A percentile compares a stretch with the other conserved stretches of the same genome.
Conservation (phyloP, 331 rosid species). For the Rhamnella rubrinervis region DNA sequence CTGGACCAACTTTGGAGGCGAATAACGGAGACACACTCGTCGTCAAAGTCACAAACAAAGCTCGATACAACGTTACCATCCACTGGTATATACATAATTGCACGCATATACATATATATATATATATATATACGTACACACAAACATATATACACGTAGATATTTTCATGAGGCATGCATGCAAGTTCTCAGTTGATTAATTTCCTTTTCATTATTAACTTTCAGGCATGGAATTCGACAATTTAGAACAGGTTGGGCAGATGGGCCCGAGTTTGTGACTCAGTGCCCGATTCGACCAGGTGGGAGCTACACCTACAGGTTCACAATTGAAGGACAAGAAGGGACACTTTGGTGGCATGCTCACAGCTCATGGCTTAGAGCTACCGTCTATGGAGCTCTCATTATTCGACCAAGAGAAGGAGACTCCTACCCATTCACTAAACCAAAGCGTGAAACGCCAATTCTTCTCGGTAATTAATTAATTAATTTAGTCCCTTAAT, state of each 20-base stretch:
- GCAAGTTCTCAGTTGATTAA: neutral
- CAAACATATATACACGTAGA: neutral
- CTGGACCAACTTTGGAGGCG: slow-evolving; percentile 82
- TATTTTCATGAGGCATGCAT: slow-evolving; percentile 21
- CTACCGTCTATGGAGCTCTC: slow-evolving; percentile 78
- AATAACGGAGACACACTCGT: slow-evolving; percentile 76
- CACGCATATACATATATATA: neutral
- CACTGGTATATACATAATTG: slow-evolving; percentile 48
- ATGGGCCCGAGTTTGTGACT: slow-evolving; percentile 89
- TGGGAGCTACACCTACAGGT: slow-evolving; percentile 65
- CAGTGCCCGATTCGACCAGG: slow-evolving; percentile 90
- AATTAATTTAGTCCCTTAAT: too few relatives aligned
- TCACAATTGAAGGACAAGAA: slow-evolving; percentile 72
- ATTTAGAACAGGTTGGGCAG: slow-evolving; percentile 86
- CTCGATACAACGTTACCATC: slow-evolving; percentile 71
- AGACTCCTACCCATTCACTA: slow-evolving; percentile 58
- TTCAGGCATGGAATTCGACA: slow-evolving; percentile 81
- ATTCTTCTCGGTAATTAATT: slow-evolving; percentile 54
- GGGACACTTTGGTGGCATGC: slow-evolving; percentile 98
- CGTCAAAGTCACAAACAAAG: slow-evolving; percentile 69
- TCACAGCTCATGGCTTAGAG: slow-evolving; percentile 88
- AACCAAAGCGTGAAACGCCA: slow-evolving; percentile 58
- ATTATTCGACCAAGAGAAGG: slow-evolving; percentile 66
- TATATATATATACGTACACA: neutral
- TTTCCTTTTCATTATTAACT: neutral